These are phyloP conservation scores for Lobosporangium transversale DNA, from an alignment of 192 early-diverging fungal genomes.

Conservation along the genomic window DNA sequence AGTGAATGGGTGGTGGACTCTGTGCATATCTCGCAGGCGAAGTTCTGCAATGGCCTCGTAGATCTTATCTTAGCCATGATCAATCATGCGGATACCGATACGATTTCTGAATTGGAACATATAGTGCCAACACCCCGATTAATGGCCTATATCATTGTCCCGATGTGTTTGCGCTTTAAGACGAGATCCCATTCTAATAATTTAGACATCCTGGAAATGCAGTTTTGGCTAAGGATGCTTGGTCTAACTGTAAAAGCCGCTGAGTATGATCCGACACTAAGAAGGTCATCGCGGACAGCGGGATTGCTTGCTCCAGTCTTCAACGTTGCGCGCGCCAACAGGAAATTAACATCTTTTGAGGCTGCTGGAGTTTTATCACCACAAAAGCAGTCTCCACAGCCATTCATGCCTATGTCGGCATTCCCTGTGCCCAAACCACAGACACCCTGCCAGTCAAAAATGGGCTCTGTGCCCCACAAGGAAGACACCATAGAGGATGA, in stretches of 20 bases:
- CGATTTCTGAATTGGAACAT: constrained; percentile 56
- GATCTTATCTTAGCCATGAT: constrained; percentile 61
- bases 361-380: constrained; percentile 12
- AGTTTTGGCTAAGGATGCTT: constrained; percentile 45
- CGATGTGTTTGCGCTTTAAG: constrained; percentile 61
- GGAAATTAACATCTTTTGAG: constrained; percentile 10
- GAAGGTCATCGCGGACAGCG: constrained; percentile 13
- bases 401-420: neutral
- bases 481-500: constrained; percentile 15
- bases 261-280: constrained; percentile 32
- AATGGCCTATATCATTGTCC: constrained; percentile 61
- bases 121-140: constrained; percentile 54
- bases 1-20: constrained; percentile 55
- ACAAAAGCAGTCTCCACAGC: constrained; percentile 2
- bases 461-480: constrained; percentile 1
- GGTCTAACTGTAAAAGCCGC: constrained; percentile 39
- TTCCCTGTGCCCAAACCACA: neutral
- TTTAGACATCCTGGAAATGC: constrained; percentile 42
- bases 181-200: constrained; percentile 25
- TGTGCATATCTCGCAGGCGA: constrained; percentile 22
- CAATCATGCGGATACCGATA: constrained; percentile 56
- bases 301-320: constrained; percentile 37
- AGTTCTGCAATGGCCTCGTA: constrained; percentile 58
- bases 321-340: constrained; percentile 17
- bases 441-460: constrained; percentile 18